A percentile compares a stretch with the other conserved stretches of the same genome.
Conservation (phyloP, 2,329 filamentous ascomycete genomes). For the Clonostachys rosea region DNA sequence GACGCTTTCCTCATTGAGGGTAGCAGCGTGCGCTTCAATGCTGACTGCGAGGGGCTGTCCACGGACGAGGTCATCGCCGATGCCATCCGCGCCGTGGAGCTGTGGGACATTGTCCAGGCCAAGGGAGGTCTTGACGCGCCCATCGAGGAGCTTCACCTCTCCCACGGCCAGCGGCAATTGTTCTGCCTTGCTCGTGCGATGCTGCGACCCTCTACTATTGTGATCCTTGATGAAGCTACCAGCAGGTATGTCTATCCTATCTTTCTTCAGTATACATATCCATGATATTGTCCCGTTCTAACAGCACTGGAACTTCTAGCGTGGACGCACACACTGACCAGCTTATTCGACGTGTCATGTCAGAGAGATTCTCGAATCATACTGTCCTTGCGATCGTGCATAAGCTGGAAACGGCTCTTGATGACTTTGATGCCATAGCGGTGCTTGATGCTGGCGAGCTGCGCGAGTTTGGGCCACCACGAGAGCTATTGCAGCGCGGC, state of each 20-base stretch:
- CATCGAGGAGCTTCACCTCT: constrained; percentile 25
- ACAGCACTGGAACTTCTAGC: constrained; percentile 1
- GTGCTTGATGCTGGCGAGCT: constrained; percentile 44
- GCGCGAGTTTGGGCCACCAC: constrained; percentile 24
- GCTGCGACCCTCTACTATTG: constrained; percentile 22
- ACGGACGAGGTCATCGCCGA: constrained; percentile 17
- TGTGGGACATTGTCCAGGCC: constrained; percentile 32
- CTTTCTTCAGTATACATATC: neutral
- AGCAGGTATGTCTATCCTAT: constrained; percentile 12
- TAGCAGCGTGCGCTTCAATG: constrained; percentile 35
- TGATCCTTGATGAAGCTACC: constrained; percentile 28
- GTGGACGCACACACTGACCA: constrained; percentile 4
- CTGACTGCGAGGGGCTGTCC: constrained; percentile 29
- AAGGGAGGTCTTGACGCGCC: constrained; percentile 26
- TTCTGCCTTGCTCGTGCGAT: constrained; percentile 36
- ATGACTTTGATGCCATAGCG: constrained; percentile 42
- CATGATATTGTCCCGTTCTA: neutral
- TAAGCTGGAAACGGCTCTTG: constrained; percentile 48
- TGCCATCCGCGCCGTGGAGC: constrained; percentile 37
- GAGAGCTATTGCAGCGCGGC: neutral
- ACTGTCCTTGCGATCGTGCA: constrained; percentile 36
- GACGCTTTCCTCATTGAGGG: constrained; percentile 44
- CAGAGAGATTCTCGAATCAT: constrained; percentile 18
- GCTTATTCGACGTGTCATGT: neutral
- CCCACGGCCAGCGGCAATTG: constrained; percentile 42